Conservation (phyloP, 306 rosid genomes). For the Cucurbita ficifolia region DNA sequence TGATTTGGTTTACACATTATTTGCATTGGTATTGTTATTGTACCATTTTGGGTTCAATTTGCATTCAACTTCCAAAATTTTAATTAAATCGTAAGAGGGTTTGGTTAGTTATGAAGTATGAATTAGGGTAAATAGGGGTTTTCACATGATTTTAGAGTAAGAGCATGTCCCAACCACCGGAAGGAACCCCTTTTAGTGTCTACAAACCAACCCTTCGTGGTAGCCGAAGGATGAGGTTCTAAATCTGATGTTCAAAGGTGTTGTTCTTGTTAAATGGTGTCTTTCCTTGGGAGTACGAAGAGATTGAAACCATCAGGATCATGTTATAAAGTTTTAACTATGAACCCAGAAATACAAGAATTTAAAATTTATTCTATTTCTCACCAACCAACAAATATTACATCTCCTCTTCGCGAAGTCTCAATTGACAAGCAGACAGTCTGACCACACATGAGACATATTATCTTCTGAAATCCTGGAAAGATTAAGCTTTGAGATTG, state of each 20-base stretch:
- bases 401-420: not conserved
- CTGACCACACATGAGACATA: not conserved
- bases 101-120: too few species aligned
- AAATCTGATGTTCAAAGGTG: not conserved
- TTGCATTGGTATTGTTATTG: too few species aligned
- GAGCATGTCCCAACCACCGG: too few species aligned
- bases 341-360: not conserved
- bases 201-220: too few species aligned
- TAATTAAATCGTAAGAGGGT: too few species aligned
- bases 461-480: not conserved
- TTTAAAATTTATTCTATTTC: not conserved
- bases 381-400: not conserved
- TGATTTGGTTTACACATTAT: too few species aligned
- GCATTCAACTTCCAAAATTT: too few species aligned
- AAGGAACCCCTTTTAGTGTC: too few species aligned
- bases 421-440: not conserved
- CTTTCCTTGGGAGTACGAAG: not conserved
- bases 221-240: too few species aligned
- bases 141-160: too few species aligned
- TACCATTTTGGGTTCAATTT: too few species aligned
- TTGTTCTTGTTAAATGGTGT: not conserved
- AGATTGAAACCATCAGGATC: not conserved
- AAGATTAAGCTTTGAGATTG: not conserved
- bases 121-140: too few species aligned
- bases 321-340: not conserved